Evolutionary conservation across 495 filamentous ascomycete species (phyloP), one percentile per base, ranked within the genome.

Genomic region (Cercophora sp.): DNA sequence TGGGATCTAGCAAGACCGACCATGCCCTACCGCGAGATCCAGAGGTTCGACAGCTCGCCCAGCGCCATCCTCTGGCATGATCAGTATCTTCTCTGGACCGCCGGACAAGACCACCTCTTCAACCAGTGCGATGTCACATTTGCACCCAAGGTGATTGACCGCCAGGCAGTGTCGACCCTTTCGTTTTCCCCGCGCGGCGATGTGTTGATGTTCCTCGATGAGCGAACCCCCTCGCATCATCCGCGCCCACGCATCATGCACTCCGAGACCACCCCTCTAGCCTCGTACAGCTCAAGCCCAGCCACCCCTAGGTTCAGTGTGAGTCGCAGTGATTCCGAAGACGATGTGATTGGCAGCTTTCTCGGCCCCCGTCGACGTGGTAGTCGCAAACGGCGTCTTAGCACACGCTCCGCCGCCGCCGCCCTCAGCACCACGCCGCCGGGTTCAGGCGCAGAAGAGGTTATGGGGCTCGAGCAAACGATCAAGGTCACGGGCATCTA

Each of bases 1-100:
- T 98, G 93, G 93, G 92, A 98, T 71, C 79, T 96, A 50, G 88
- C 87, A 20, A 78, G 92, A 20, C 89, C 91, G 1, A 82, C 85
- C 54, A 81, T 98, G 61, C 93, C 93, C 1, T 90, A 86, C 58
- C 83, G 88, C 43, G 91, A 94, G 64, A 83, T 96, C 51, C 83
- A 87, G 60, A 76, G 83, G 37, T 90, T 91, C 59, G 79, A 85
- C 29, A 76, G 66, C 25, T 75, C 85, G 18, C 85, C 90, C 8
- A 83, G 81, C 34, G 87, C 90, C 49, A 69, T 97, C 45, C 78
- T 95, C 23, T 98, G 94, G 94, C 89, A 85, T 62, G 87, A 89
- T 35, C 85, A 91, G 61, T 88, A 96, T 60, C 75, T 95, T 3
- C 70, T 98, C 23, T 98, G 93, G 92, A 91, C 88, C 15, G 91